Percentiles rank a stretch among this genome's conserved stretches.
Conservation (phyloP, 768 basidiomycete genomes). For the Cantharellus cinnabarinus region DNA sequence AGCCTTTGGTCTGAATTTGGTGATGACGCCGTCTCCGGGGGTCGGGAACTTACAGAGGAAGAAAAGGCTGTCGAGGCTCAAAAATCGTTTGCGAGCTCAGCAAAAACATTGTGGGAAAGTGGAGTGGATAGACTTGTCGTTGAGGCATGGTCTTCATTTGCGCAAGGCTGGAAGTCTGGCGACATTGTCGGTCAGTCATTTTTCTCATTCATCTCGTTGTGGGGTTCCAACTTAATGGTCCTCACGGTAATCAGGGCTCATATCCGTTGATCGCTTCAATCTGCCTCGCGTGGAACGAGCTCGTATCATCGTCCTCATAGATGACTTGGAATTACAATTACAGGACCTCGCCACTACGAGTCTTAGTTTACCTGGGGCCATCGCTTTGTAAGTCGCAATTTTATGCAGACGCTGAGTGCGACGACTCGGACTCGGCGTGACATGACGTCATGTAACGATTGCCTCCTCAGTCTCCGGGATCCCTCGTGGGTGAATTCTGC, state of each 20-base stretch:
- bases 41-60: not conserved
- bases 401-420: not conserved
- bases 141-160: not conserved
- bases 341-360: not conserved
- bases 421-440: not conserved
- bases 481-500: not conserved
- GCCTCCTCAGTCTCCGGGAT: not conserved
- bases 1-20: not conserved
- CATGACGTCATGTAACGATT: not conserved
- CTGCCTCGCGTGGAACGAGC: not conserved
- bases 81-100: not conserved
- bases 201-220: not conserved
- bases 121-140: not conserved
- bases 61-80: not conserved
- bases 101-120: not conserved
- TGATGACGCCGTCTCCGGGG: not conserved
- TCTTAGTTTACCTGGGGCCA: not conserved
- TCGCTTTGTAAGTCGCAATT: not conserved
- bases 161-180: not conserved
- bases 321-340: not conserved
- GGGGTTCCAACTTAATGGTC: not conserved
- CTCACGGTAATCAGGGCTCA: not conserved
- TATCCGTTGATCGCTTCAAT: not conserved
- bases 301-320: not conserved
- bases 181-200: not conserved